Conservation (phyloP, 2,329 filamentous ascomycete species). For the Ophidiomyces ophidiicola region DNA sequence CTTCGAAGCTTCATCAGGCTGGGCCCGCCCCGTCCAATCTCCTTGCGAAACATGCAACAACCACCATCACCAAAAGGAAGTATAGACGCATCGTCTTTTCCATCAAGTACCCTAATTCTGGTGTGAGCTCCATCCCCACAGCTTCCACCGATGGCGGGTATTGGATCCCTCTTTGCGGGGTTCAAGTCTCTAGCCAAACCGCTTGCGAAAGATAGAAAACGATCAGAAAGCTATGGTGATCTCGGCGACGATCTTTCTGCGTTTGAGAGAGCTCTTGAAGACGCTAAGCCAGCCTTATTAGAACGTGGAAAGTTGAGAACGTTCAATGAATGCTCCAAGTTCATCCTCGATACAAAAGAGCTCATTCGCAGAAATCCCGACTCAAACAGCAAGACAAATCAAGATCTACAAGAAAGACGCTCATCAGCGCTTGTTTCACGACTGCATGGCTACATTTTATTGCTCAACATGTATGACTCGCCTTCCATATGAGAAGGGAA, state of each 20-base stretch:
- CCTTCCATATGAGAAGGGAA: no score
- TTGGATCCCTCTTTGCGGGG: neutral
- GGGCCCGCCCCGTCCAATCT: no score
- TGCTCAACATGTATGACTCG: slow-evolving; percentile 3
- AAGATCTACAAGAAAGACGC: neutral
- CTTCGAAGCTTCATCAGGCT: no score
- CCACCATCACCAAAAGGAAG: no score
- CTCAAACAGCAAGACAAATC: no score
- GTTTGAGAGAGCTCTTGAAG: neutral
- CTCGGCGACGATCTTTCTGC: neutral
- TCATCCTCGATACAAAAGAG: slow-evolving; percentile 1
- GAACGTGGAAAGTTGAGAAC: slow-evolving; percentile 3
- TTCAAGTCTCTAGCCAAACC: neutral
- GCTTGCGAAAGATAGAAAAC: neutral
- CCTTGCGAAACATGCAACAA: no score
- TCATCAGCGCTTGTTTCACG: slow-evolving; percentile 1
- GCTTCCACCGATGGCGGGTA: neutral
- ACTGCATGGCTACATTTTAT: slow-evolving; percentile 1
- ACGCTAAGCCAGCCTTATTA: neutral
- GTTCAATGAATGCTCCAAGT: slow-evolving; percentile 2
- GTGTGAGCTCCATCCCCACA: neutral
- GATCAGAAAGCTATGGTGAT: neutral
- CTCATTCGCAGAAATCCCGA: neutral
- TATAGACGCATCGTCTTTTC: no score
- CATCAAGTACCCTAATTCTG: no score